These are phyloP conservation scores for Pterocarpus macrocarpus DNA, from an alignment of 306 rosid genomes.

Conservation along the genomic window DNA sequence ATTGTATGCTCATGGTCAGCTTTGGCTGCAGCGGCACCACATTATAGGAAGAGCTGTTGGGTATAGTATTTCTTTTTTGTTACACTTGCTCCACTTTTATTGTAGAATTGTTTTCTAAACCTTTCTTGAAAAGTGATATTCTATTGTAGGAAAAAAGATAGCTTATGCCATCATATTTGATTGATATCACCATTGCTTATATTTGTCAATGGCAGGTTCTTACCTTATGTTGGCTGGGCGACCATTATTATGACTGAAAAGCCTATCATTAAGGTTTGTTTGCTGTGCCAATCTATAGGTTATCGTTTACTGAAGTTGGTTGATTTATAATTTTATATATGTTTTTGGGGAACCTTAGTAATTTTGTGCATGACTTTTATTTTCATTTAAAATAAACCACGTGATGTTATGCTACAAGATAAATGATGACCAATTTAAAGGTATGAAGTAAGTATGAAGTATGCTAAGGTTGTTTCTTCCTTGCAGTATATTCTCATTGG, in stretches of 20 bases:
- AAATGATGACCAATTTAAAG: constrained; percentile 8
- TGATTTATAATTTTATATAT: not conserved
- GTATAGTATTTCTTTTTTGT: constrained; percentile 43
- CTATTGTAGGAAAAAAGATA: too few species aligned
- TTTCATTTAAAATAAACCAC: not conserved
- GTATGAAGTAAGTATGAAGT: not conserved
- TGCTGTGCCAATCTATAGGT: not conserved
- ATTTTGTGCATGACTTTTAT: not conserved
- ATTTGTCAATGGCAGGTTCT: constrained; percentile 64
- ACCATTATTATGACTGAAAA: constrained; percentile 95
- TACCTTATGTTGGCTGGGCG: constrained; percentile 97
- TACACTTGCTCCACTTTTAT: too few species aligned
- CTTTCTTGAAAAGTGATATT: too few species aligned
- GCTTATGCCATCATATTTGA: not conserved
- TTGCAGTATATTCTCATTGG: constrained; percentile 92
- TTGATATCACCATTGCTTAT: constrained; percentile 25
- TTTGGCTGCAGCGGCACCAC: constrained; percentile 91
- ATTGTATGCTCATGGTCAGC: constrained; percentile 91
- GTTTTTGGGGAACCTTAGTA: not conserved
- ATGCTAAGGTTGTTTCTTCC: constrained; percentile 41
- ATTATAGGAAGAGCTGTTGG: constrained; percentile 98
- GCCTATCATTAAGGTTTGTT: constrained; percentile 89
- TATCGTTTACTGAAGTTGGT: too few species aligned
- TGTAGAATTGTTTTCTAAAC: too few species aligned
- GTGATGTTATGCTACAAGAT: constrained; percentile 8